Evolutionary conservation across 169 alveolate species (phyloP), one percentile per base, ranked within the genome.

Genomic region (Plasmodium vivax): DNA sequence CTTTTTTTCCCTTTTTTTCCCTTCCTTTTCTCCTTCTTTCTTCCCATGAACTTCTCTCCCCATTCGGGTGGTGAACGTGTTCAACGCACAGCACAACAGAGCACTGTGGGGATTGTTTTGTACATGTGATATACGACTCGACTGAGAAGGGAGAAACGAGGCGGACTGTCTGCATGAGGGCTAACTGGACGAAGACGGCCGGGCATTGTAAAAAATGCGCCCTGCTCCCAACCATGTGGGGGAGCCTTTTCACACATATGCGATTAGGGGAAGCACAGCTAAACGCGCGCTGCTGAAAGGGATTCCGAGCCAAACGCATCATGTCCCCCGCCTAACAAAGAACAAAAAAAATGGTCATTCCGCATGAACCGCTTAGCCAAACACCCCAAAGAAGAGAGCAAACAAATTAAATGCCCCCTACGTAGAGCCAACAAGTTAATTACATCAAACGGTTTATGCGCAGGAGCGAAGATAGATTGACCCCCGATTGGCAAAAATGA

Each of bases 401-500:
- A 68, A 27, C 58, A 30, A 68, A 68, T 23, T 68, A 27, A 0
- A 23, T n/a, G n/a, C 32, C 3, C 77, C 14, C 38, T 23, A 68
- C 77, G n/a, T 68, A 23, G 23, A 23, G 41, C 32, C 12, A 23
- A 68, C 14, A 68, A 23, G 38, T 36, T 23, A 68, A 68, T 68
- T 68, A 30, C 38, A 1, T 68, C 77, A 68, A 68, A 23, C 32
- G 9, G n/a, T 68, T 68, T 68, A 68, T 68, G 12, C 56, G 85
- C 51, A 38, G 9, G 56, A 5, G 19, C 36, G 51, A 2, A 27
- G 56, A 80, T n/a, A 80, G 30, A n/a, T 14, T 51, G 47, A 10
- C 34, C 12, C 34, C 38, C 71, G 23, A 32, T 14, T 7, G 36
- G 38, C 19, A 19, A 85, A 85, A 92, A 92, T 92, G 95, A 72